These are phyloP conservation scores for Aspergillus candidus DNA, from an alignment of 2,329 filamentous ascomycete species.

Conservation along the genomic window DNA sequence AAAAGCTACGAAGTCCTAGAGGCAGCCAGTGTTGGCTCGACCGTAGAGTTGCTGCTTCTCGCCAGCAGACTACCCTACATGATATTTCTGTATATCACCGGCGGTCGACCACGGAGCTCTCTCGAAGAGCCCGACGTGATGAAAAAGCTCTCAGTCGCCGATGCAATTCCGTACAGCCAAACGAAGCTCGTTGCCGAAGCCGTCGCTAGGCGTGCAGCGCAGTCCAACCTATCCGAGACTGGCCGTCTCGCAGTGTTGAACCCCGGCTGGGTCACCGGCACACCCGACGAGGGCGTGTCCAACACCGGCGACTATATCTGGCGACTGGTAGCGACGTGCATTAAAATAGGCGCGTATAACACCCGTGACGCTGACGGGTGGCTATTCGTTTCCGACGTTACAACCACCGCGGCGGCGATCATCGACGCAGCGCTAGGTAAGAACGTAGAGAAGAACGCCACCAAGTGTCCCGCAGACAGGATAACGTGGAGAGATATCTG, in stretches of 20 bases:
- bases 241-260: constrained; percentile 11
- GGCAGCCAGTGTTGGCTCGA: constrained; percentile 8
- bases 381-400: constrained; percentile 9
- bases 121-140: constrained; percentile 3
- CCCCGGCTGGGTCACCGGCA: constrained; percentile 12
- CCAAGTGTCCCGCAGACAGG: too few relatives aligned
- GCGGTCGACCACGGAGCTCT: constrained; percentile 1
- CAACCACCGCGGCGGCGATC: constrained; percentile 9
- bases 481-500: too few relatives aligned
- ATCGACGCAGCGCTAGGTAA: too few relatives aligned
- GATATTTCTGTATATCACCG: constrained; percentile 7
- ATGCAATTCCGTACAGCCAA: constrained; percentile 7
- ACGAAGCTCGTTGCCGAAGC: constrained; percentile 10
- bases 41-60: constrained; percentile 3
- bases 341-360: constrained; percentile 6
- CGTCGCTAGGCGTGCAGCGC: neutral
- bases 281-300: constrained; percentile 9
- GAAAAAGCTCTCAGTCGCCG: neutral
- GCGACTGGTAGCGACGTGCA: constrained; percentile 10
- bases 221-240: neutral
- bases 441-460: too few relatives aligned
- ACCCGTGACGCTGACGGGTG: constrained; percentile 5
- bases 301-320: constrained; percentile 15
- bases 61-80: neutral
- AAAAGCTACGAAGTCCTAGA: constrained; percentile 2